Base-by-base conservation (phyloP, 2,329 filamentous ascomycete species). In the Periconia digitata region DNA sequence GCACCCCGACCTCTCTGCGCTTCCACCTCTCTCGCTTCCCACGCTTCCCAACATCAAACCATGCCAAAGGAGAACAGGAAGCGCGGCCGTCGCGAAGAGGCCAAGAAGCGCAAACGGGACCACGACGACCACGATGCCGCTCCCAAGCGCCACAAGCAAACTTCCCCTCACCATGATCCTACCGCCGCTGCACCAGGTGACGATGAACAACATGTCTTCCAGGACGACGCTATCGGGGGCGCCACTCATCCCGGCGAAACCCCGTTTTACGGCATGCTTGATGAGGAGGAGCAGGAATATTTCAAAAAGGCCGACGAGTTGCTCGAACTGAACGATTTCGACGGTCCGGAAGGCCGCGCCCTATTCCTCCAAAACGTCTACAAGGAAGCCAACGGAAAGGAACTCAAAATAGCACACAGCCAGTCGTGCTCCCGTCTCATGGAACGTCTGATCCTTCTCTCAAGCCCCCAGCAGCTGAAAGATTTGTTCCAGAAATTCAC, bases 361-460 rank as follows among this genome's bases (percentile, higher is more conserved):
- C 61, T 76, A 17, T 81, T 81, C 61, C 69, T 97, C 40, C 84
- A 86, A 52, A 95, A 87, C 70, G 88, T 97, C 43, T 95, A 89
- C 73, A 80, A 82, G 58, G 92, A 97, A 73, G 91, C 92, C 0
- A 79, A 85, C 51, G 91, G 90, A 52, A 97, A 97, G 73, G 94
- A 97, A 72, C 78, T 99, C 65, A 99, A 97, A 78, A 83, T 99
- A 54, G 92, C 92, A 20, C 94, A 90, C 74, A 96, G 91, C 70
- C 94, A 99, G 74, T 94, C 90, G 3, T 96, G 92, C 73, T 99
- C 94, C 43, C 81, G 94, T 15, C 75, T 99, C 44, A 87, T 97
- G 85, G 94, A 99, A 75, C 82, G 91, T 24, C 74, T 99, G 66
- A 95, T 99, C 45, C 79, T 92, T 45, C 76, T 95, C 54, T 92